Evolutionary conservation across 2,329 filamentous ascomycete species (phyloP), one percentile per base, ranked within the genome.

Genomic region (Nannizziopsis arthrosporioides): DNA sequence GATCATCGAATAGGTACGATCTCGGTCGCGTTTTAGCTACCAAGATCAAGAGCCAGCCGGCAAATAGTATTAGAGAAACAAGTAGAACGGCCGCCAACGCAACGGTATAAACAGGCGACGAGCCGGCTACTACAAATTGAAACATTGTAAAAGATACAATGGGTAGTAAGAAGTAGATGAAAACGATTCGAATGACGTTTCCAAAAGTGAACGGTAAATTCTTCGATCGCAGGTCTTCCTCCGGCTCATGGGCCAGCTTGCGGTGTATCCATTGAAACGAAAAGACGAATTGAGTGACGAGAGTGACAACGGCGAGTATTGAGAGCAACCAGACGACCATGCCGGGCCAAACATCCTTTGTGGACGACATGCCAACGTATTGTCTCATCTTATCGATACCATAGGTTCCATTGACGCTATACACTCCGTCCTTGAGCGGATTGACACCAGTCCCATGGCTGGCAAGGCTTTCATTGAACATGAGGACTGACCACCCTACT

Each of bases 391-490:
- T 74, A 53, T 92, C 81, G 42, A 98, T 70, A 22, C 92, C 92
- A 58, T 90, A 89, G 2, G 74, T 80, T 30, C 80, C 82, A 58
- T 87, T 82, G 40, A 82, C 81, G 46, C 80, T 73, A 65, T 96
- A 96, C n/a, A 98, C 77, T 34, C 90, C 89, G 63, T 96, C 89
- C 8, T 81, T 69, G 11, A 94, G 64, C 53, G 78, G 82, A 53
- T 80, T 73, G 53, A 76, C 81, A 5, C 82, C 78, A 27, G 76
- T 70, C 10, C 77, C 77, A 32, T 81, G 70, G 59, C 79, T 83
- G 51, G 93, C 81, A 57, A 94, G 85, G 65, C 84, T 94, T 55
- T 92, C 73, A 62, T 95, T 94, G 72, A 96, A 96, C 74, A 96
- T 84, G 51, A 98, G 76, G 4, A 80, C 69, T 1, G 90, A 92